Base-by-base conservation (phyloP, 2,329 filamentous ascomycete genomes). In the Seiridium cupressi region DNA sequence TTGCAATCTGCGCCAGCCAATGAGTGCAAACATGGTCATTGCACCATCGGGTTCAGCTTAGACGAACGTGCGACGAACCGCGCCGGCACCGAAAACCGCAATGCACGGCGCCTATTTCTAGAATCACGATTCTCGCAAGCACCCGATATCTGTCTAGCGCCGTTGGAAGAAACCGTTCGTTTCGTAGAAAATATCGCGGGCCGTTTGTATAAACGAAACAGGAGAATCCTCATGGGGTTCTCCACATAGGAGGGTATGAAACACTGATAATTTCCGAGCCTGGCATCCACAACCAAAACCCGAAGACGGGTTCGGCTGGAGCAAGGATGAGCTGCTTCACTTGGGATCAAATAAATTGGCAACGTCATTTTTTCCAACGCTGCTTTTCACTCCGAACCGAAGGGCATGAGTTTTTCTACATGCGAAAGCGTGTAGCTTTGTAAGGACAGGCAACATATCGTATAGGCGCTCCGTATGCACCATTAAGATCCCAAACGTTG, bases 151-250 rank as follows among this genome's bases (percentile, higher is more conserved):
- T 26, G 18, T 26, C 18, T 26, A 26, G 18, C 18, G 18, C 18
- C 18, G 18, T 26, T 26, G 18, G 18, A 26, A 26, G 18, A 26
- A 26, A 26, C 18, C 38, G 38, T 42, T 42, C 38, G 38, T 42
- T 42, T 42, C 13, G 11, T 32, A 38, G 38, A 53, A 53, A 35
- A 34, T 34, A 34, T 34, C 32, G 49, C 49, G 35, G 32, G 32
- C n/a, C 38, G 49, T 53, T 53, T 53, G 51, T 55, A 55, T 42
- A 55, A 55, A 55, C 51, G 51, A 55, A 55, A 55, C 51, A 55
- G 51, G 51, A 44, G 36, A 42, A 44, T 44, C n/a, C 51, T 18
- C 44, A 36, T 42, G 35, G 51, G 38, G 18, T 53, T 53, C 11
- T 34, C 51, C 38, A n/a, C 36, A 42, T 38, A 38, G 4, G 13